Evolutionary conservation across 805 yeast species (phyloP).

Genomic region (Nakazawaea ernobii): DNA sequence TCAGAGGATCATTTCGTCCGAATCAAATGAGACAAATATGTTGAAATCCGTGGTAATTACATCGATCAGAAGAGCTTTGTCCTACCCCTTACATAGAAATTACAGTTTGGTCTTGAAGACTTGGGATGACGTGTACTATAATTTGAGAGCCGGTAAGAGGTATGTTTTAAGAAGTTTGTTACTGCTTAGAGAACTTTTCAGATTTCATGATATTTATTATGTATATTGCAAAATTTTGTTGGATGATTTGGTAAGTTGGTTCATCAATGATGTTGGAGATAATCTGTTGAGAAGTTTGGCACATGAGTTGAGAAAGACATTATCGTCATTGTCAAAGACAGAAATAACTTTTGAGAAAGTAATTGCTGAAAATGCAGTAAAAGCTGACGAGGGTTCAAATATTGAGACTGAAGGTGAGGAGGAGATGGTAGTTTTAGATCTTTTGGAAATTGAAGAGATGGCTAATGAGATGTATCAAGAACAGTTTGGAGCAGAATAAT

Average conservation of each 20-base stretch:
- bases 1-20: slow-evolving; percentile 38
- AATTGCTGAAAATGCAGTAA: slow-evolving; percentile 29
- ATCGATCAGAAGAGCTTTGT: slow-evolving; percentile 64
- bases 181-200: slow-evolving; percentile 62
- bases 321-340: slow-evolving; percentile 30
- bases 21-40: slow-evolving; percentile 25
- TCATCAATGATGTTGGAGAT: slow-evolving; percentile 57
- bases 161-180: slow-evolving; percentile 55
- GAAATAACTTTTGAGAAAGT: slow-evolving; percentile 55
- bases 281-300: slow-evolving; percentile 56
- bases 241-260: slow-evolving; percentile 76
- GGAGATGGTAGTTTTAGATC: slow-evolving; percentile 38
- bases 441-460: slow-evolving; percentile 52
- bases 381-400: slow-evolving; percentile 31
- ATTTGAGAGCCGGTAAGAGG: slow-evolving; percentile 65
- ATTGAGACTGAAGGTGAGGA: slow-evolving; percentile 29
- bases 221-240: slow-evolving; percentile 74
- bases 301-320: slow-evolving; percentile 50
- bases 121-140: slow-evolving; percentile 70
- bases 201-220: slow-evolving; percentile 80
- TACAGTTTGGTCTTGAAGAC: slow-evolving; percentile 52
- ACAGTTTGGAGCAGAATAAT: slow-evolving; percentile 2
- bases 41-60: slow-evolving; percentile 55
- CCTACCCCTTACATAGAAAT: slow-evolving; percentile 76
- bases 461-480: slow-evolving; percentile 43